Evolutionary conservation across 2,329 filamentous ascomycete genomes (phyloP).

Genomic region (Phyllosticta citrichinensis): DNA sequence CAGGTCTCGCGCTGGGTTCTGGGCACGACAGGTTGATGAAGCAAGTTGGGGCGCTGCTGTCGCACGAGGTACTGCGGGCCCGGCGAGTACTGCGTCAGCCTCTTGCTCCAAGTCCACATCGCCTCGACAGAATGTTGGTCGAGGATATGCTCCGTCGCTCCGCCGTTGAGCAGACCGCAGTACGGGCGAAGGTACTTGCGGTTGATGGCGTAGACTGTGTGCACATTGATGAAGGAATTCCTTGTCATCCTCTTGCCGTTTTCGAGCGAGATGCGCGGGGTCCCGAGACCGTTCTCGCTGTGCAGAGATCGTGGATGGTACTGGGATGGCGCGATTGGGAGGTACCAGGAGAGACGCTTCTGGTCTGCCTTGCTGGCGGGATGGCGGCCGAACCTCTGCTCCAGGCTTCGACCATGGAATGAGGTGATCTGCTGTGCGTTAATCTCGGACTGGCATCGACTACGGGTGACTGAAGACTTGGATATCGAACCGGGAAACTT

Average conservation of each 20-base stretch:
- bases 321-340: constrained; percentile 23
- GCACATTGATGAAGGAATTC: constrained; percentile 26
- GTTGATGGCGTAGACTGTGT: constrained; percentile 25
- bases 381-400: constrained; percentile 20
- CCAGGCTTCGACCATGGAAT: constrained; percentile 23
- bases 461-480: too few relatives aligned
- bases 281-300: constrained; percentile 10
- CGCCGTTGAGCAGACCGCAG: not conserved
- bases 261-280: constrained; percentile 12
- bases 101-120: constrained; percentile 19
- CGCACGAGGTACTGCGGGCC: constrained; percentile 14
- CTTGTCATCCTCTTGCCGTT: constrained; percentile 18
- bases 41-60: not conserved
- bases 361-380: constrained; percentile 16
- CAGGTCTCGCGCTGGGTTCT: not conserved
- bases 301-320: constrained; percentile 21
- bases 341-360: constrained; percentile 23
- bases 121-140: constrained; percentile 14
- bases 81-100: constrained; percentile 20
- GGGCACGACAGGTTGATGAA: not conserved
- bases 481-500: constrained; percentile 9
- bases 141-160: not conserved
- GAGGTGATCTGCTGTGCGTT: constrained; percentile 22
- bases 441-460: not conserved
- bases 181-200: constrained; percentile 10